Evolutionary conservation across 2,329 filamentous ascomycete species (phyloP), one percentile per base, ranked within the genome.

Genomic region (Fusarium burgessii): DNA sequence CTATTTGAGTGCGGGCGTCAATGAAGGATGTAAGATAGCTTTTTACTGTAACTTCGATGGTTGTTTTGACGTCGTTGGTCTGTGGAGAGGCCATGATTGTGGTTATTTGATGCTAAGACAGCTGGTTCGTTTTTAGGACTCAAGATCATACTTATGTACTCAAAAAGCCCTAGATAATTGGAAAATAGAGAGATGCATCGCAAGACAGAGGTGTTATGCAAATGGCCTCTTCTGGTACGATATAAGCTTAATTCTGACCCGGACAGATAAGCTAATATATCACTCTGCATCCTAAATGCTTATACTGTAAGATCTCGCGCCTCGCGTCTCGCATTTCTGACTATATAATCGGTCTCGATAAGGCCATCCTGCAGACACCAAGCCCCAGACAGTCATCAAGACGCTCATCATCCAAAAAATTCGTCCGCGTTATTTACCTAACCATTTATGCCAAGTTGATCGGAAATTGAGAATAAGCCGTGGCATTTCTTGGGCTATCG

Each of bases 21-120:
- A 51, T 38, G 15, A 69, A 71, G 4, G 59, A 58, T 23, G 43
- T 8, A 7, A 71, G 23, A 29, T 66, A 69, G 8, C 41, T 45
- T 25, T 54, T 60, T 2, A 51, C 29, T 2, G 69, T 59, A 6
- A 23, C 25, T 8, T 69, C 64, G 15, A 71, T 71, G 13, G 36
- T 25, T 25, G 50, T 25, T 46, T 50, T 72, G 13, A 66, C 27
- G 13, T 61, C 27, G 6, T 23, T 17, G 1, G 32, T n/a, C 12
- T 63, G 33, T 32, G 13, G 17, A 13, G 65, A 42, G 42, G 52
- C 25, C 61, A 70, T 70, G 15, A 1, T 41, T 32, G 17, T 6
- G 27, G 17, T 27, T 15, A 2, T 18, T 13, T 9, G 7, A 5
- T 14, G 6, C 17, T 4, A 52, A 14, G 13, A n/a, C 15, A 15